Conservation (phyloP, 768 basidiomycete species). For the Leccinum incarnatum region DNA sequence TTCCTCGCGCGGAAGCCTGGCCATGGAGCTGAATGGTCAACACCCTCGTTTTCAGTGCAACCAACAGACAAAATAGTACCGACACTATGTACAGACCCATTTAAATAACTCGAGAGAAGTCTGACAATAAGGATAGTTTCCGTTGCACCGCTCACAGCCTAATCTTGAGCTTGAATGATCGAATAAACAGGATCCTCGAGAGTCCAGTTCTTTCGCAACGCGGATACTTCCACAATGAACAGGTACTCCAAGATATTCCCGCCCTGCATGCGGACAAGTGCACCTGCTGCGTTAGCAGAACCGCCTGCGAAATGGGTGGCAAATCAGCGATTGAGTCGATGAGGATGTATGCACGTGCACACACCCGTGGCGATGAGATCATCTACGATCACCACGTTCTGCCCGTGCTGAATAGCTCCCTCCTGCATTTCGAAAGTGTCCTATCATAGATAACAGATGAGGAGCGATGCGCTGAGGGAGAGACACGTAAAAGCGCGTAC, state of each 20-base stretch:
- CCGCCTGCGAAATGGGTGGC: constrained; percentile 55
- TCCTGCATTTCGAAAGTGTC: constrained; percentile 97
- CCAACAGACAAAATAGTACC: neutral
- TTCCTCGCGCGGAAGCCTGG: neutral
- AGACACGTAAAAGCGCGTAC: constrained; percentile 45
- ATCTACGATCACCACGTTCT: constrained; percentile 85
- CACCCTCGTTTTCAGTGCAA: neutral
- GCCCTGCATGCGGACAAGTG: constrained; percentile 79
- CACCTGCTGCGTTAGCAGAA: constrained; percentile 88
- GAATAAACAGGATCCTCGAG: constrained; percentile 76
- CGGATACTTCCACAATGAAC: constrained; percentile 84
- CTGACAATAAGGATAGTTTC: constrained; percentile 22
- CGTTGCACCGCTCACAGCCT: neutral
- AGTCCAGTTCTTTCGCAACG: constrained; percentile 77
- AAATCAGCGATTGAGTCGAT: constrained; percentile 6
- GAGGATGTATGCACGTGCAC: constrained; percentile 11
- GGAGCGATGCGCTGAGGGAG: neutral
- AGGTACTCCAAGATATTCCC: constrained; percentile 89
- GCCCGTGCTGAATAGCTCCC: constrained; percentile 77
- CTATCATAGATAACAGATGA: constrained; percentile 37
- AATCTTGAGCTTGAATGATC: constrained; percentile 83
- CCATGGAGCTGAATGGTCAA: neutral
- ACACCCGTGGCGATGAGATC: constrained; percentile 94
- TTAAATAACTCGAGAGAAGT: constrained; percentile 3
- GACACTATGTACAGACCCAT: constrained; percentile 1